Evolutionary conservation across 23 red algal species (phyloP), one percentile per base, ranked within the genome.

Genomic region (Rhodosorus marinus): DNA sequence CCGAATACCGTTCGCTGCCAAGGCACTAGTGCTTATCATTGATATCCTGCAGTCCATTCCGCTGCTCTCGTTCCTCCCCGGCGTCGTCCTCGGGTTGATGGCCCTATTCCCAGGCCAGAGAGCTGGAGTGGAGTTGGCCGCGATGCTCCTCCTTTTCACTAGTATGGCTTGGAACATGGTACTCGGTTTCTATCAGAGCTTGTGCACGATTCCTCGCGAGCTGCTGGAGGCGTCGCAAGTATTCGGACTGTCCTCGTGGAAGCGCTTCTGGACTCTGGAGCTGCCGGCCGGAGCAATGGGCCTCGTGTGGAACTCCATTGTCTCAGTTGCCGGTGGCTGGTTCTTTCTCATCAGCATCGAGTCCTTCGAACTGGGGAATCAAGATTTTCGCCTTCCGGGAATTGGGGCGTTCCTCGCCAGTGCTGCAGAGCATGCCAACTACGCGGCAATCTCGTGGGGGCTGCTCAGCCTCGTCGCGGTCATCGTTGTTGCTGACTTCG

Each of bases 121-220:
- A 32, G 68, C 86, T 29, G 90, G 90, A 31, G 72, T 86, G 8
- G 90, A 98, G 33, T 57, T 98, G 7, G 90, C 90, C 2, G 90
- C 90, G 3, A 77, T 85, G 24, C 62, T 98, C 58, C 65, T 98
- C 52, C 58, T 98, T 34, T 84, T 98, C 26, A 98, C 90, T 24
- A 71, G 68, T 40, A 98, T 98, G 90, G 90, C 79, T 3, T 98
- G 90, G 90, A 98, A 98, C 43, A 83, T 98, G 74, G 36, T 98
- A 1, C 70, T 98, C 28, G 76, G 79, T 28, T 98, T 98, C 48
- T 98, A 98, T 48, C 90, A 98, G 41, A 61, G 67, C 17, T 75
- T 98, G 19, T 49, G 45, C 27, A 65, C 71, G 41, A 98, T 98
- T 42, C 90, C 90, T 15, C 67, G 60, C 26, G 90, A 98, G 34